Base-by-base conservation (phyloP, 768 basidiomycete genomes). In the Phylloporus arenicola region DNA sequence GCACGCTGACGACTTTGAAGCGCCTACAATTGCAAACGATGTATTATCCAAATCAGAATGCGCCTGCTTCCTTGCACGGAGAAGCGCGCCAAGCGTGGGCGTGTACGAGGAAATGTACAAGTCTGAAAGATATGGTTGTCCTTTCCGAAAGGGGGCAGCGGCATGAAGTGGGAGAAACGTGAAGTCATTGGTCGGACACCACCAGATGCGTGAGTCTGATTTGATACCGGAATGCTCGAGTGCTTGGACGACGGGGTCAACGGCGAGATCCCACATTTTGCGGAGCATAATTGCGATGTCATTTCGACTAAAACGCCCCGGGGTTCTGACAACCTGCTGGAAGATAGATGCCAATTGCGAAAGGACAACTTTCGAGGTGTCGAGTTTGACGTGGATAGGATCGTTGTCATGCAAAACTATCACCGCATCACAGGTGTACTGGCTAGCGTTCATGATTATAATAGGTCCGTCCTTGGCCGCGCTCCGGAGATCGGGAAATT, bases 101-200 rank as follows among this genome's bases (percentile, higher is more conserved):
- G 57, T 59, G 30, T 64, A 65, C 0, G 64, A 62, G 1, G 57
- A 60, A 25, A 64, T 20, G 24, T 54, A 49, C 14, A 43, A 11
- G 5, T 45, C 35, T 6, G 33, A 27, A 3, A 54, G 40, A 1
- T 38, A 33, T 14, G 2, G 19, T 27, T 39, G 35, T 16, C 30
- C 34, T 17, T 22, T 20, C 31, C 47, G 22, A 46, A 69, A 69
- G 3, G 48, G 48, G 4, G 68, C 70, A 11, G 70, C 66, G 24
- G 70, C 70, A 53, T 72, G 70, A 20, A 72, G 52, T 1, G 70
- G 70, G 34, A 72, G 57, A 30, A 63, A 62, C 1, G 60, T 43
- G 46, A 70, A 61, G 3, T 50, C 57, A 0, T 52, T 39, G 19
- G 53, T 54, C 10, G 53, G 53, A 29, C 44, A 54, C 53, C 53